phyloP scores from a whole-genome alignment of 768 basidiomycete species.

The Leccinellum albellum region DNA sequence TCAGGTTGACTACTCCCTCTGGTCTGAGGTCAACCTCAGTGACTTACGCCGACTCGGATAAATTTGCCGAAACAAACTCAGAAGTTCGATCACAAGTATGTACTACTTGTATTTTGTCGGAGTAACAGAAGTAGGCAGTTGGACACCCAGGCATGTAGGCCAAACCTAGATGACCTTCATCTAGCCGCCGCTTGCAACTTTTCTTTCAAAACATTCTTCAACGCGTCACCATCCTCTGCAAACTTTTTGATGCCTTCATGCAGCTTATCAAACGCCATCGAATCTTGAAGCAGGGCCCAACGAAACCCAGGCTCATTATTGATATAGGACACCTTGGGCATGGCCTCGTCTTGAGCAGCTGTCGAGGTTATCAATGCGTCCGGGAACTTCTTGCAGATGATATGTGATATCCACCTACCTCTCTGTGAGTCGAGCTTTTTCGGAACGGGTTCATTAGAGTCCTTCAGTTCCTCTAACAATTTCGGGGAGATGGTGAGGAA shows the following conservation, averaged over 20 bases:
- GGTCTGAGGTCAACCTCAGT: too few species aligned
- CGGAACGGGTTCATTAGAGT: constrained; percentile 66
- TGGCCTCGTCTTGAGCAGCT: constrained; percentile 60
- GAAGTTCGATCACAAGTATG: too few species aligned
- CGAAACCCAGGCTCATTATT: constrained; percentile 93
- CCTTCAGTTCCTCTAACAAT: constrained; percentile 86
- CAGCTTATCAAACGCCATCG: constrained; percentile 94
- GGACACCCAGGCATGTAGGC: not conserved
- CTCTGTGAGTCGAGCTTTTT: constrained; percentile 71
- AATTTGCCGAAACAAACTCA: not conserved
- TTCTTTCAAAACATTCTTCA: constrained; percentile 76
- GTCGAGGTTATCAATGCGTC: not conserved
- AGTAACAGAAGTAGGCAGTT: not conserved
- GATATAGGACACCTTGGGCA: constrained; percentile 76
- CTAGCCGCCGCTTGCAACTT: constrained; percentile 40
- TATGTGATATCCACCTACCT: constrained; percentile 37
- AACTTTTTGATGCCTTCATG: constrained; percentile 98
- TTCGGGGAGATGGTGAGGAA: constrained; percentile 91
- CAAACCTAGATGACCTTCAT: not conserved
- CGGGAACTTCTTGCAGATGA: not conserved
- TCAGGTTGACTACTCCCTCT: not conserved
- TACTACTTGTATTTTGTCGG: not conserved
- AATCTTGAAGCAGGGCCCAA: constrained; percentile 84
- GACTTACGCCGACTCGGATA: not conserved
- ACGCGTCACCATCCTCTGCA: constrained; percentile 82